Percentiles rank a stretch among this genome's conserved stretches.
These are phyloP conservation scores for Fusarium sp. DNA, from an alignment of 2,329 filamentous ascomycete species.

Conservation along the genomic window DNA sequence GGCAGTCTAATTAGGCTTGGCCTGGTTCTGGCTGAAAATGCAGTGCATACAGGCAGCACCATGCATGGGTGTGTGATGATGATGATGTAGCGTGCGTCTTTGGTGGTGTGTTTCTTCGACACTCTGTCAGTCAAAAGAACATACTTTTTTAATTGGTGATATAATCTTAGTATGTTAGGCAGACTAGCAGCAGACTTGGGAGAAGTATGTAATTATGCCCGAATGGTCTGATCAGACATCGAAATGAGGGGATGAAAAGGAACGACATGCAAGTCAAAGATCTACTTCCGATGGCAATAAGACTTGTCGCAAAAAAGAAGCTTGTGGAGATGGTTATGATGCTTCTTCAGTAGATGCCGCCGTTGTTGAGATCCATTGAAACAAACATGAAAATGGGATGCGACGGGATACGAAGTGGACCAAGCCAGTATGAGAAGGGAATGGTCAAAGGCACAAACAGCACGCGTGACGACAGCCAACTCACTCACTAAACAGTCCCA, in stretches of 20 bases:
- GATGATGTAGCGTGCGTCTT: slow-evolving; percentile 37
- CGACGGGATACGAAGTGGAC: slow-evolving; percentile 29
- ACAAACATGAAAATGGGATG: slow-evolving; percentile 36
- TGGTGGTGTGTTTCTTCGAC: slow-evolving; percentile 40
- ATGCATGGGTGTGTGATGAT: slow-evolving; percentile 27
- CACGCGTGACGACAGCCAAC: slow-evolving; percentile 27
- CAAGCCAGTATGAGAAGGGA: slow-evolving; percentile 31
- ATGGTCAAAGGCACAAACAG: slow-evolving; percentile 15
- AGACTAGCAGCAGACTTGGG: neutral
- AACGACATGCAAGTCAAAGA: slow-evolving; percentile 4
- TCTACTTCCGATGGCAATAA: neutral
- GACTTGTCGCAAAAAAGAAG: slow-evolving; percentile 23
- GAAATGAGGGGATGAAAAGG: slow-evolving; percentile 16
- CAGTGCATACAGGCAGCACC: slow-evolving; percentile 7
- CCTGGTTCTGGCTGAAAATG: slow-evolving; percentile 32
- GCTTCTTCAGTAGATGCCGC: slow-evolving; percentile 10
- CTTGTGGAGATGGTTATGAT: slow-evolving; percentile 28
- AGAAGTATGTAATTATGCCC: slow-evolving; percentile 16
- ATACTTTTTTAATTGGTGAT: slow-evolving; percentile 2
- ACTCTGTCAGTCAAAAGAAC: neutral
- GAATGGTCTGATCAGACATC: slow-evolving; percentile 27
- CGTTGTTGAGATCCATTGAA: slow-evolving; percentile 34
- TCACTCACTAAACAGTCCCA: slow-evolving; percentile 7
- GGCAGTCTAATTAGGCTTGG: slow-evolving; percentile 39
- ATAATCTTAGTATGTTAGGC: slow-evolving; percentile 9